A percentile compares a stretch with the other conserved stretches of the same genome.
phyloP scores from a whole-genome alignment of 2,329 filamentous ascomycete species.

The Endoconidiophora laricicola region DNA sequence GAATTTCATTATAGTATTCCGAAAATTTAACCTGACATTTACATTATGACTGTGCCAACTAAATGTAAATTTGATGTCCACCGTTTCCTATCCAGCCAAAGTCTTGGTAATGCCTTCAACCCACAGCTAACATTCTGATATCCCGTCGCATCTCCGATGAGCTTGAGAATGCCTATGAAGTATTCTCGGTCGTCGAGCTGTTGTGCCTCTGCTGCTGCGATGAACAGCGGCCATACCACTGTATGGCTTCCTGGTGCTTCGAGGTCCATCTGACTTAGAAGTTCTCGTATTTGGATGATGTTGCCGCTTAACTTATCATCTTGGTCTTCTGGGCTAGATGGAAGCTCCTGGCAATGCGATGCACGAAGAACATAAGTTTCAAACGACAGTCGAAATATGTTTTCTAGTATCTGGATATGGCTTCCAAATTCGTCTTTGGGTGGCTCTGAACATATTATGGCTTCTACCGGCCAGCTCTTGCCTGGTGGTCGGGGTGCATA shows the following conservation, averaged over 20 bases:
- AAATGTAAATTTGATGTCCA: constrained; percentile 1
- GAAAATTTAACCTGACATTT: neutral
- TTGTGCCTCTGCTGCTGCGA: constrained; percentile 4
- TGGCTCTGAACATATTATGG: neutral
- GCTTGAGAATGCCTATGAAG: neutral
- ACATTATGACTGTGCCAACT: constrained; percentile 6
- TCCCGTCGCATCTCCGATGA: constrained; percentile 1
- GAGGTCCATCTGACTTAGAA: constrained; percentile 1
- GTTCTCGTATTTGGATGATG: neutral
- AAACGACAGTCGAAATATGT: constrained; percentile 3
- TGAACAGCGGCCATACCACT: constrained; percentile 3
- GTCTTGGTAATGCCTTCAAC: neutral
- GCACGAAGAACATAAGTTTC: constrained; percentile 3
- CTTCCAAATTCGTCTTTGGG: neutral
- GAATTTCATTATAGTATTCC: no score
- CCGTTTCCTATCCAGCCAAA: neutral
- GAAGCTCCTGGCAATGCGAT: neutral
- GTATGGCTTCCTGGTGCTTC: neutral
- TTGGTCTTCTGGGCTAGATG: neutral
- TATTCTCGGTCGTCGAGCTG: neutral
- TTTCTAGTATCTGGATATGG: constrained; percentile 3
- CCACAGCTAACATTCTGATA: constrained; percentile 3
- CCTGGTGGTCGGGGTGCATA: constrained; percentile 2
- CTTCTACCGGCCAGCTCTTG: constrained; percentile 1
- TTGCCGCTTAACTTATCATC: neutral